A percentile compares a stretch with the other conserved stretches of the same genome.
These are phyloP conservation scores for Piromyces finnis DNA, from an alignment of 192 early-diverging fungal genomes.

Conservation along the genomic window DNA sequence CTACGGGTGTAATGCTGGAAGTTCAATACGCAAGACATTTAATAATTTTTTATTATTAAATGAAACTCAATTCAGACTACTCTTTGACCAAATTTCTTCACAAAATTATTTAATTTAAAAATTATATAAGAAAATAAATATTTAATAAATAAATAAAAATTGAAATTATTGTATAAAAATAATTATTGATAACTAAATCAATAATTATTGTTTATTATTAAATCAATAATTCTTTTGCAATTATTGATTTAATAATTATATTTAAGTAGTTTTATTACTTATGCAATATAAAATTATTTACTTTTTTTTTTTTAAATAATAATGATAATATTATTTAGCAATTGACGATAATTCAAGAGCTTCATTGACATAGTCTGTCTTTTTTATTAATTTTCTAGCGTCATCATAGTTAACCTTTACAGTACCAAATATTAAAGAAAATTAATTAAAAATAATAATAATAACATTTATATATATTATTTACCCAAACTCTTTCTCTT, in stretches of 20 bases:
- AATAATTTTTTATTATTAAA: not conserved
- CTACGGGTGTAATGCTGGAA: not conserved
- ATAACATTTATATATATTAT: not conserved
- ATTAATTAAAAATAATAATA: no score
- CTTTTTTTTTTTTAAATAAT: not conserved
- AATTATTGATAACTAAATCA: no score
- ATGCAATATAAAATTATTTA: no score
- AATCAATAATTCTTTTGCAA: no score
- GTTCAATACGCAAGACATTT: not conserved
- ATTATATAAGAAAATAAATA: no score
- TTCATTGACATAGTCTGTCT: not conserved
- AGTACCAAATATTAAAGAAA: no score
- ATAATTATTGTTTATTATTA: no score
- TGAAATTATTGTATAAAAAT: no score
- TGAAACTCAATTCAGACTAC: not conserved
- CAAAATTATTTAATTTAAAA: not conserved
- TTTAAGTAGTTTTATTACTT: no score
- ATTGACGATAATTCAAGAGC: not conserved
- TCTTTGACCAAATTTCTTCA: not conserved
- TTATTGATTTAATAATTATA: no score
- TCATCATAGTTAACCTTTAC: not conserved
- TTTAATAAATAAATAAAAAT: no score
- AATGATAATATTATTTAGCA: no score
- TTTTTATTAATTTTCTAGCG: not conserved
- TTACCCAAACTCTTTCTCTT: slow-evolving; percentile 23